Evolutionary conservation across 163 green algal species (phyloP).

Genomic region (Scenedesmus sp.): DNA sequence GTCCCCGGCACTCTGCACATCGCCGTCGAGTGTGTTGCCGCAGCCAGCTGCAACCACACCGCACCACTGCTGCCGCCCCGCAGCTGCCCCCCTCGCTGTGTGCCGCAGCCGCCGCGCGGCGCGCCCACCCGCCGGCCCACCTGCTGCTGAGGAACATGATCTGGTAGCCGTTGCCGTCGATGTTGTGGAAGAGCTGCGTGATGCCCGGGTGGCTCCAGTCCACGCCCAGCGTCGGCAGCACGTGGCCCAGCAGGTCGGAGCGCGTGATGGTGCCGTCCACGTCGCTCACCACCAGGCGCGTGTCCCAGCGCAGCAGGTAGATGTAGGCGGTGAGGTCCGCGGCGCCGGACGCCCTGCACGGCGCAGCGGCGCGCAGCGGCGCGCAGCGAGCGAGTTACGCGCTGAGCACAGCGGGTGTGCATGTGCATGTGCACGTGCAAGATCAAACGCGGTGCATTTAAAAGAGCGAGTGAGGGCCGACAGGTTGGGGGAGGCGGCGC

Average conservation of each 20-base stretch:
- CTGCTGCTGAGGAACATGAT: slow-evolving; percentile 91
- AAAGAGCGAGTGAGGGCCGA: background rate
- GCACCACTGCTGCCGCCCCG: too few species aligned
- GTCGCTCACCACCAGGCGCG: slow-evolving; percentile 90
- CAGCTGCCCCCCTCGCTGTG: too few species aligned
- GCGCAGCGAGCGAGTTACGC: too few species aligned
- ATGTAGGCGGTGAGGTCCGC: slow-evolving; percentile 80
- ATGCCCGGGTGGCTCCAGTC: slow-evolving; percentile 95
- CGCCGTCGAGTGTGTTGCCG: too few species aligned
- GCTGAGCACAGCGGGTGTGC: too few species aligned
- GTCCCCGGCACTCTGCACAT: too few species aligned
- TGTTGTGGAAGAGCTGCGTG: slow-evolving; percentile 86
- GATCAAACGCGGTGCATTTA: too few species aligned
- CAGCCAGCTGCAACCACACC: too few species aligned
- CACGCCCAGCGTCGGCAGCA: slow-evolving; percentile 88
- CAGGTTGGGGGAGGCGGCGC: background rate
- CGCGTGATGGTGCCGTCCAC: slow-evolving; percentile 97
- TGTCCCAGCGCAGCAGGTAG: slow-evolving; percentile 84
- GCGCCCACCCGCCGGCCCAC: too few species aligned
- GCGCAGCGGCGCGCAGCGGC: too few species aligned
- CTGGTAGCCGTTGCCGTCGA: slow-evolving; percentile 90
- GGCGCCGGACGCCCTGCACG: slow-evolving; percentile 50
- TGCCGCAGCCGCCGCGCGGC: too few species aligned
- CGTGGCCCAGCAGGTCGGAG: slow-evolving; percentile 89
- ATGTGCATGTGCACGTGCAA: too few species aligned